Evolutionary conservation across 2,329 filamentous ascomycete genomes (phyloP).

Genomic region (Talaromyces rugulosus): DNA sequence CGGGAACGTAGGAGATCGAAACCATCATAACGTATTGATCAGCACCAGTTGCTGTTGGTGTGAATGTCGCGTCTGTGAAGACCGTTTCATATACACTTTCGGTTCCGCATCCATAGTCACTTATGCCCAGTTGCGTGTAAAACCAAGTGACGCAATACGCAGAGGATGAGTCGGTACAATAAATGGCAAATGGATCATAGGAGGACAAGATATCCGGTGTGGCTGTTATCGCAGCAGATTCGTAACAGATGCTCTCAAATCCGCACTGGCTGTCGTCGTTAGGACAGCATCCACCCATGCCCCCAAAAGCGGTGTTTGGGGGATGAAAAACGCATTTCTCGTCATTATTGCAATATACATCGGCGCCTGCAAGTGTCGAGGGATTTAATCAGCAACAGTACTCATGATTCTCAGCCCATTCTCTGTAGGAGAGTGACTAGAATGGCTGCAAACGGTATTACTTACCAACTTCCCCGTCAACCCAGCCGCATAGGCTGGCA

Average conservation of each 20-base stretch:
- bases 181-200: neutral
- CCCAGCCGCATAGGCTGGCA: neutral
- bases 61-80: neutral
- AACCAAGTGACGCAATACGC: conserved; percentile 11
- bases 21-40: neutral
- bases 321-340: conserved; percentile 15
- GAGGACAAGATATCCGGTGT: conserved; percentile 5
- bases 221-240: conserved; percentile 5
- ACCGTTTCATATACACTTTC: neutral
- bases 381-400: too few relatives aligned
- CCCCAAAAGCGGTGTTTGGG: conserved; percentile 10
- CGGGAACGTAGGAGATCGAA: neutral
- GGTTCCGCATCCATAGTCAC: conserved; percentile 12
- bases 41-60: neutral
- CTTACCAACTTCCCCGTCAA: neutral
- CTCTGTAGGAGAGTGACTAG: neutral
- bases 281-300: conserved; percentile 15
- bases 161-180: neutral
- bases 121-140: conserved; percentile 13
- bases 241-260: conserved; percentile 15
- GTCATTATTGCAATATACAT: neutral
- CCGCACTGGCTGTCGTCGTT: conserved; percentile 7
- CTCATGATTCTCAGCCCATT: too few relatives aligned
- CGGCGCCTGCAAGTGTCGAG: neutral
- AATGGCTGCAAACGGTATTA: neutral